Evolutionary conservation across 257 asterid species (phyloP).

Genomic region (Anisodus tanguticus): DNA sequence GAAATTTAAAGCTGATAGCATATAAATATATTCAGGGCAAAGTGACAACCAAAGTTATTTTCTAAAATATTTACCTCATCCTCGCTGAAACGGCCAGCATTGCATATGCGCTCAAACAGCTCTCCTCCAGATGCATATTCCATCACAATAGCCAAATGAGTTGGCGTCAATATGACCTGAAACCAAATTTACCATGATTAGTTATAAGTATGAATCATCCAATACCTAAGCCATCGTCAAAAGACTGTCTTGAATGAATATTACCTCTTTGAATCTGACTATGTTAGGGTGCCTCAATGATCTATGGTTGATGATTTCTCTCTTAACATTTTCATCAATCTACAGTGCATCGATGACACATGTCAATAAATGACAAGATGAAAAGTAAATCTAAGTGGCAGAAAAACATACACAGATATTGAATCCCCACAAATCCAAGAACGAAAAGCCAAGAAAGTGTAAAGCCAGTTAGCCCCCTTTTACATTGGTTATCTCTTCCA

Average conservation of each 20-base stretch:
- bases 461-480: background rate
- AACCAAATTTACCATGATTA: background rate
- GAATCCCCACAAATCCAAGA: background rate
- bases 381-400: background rate
- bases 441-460: background rate
- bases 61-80: conserved; percentile 69
- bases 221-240: background rate
- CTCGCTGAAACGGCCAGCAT: conserved; percentile 97
- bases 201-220: background rate
- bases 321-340: conserved; percentile 94
- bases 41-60: background rate
- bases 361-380: background rate
- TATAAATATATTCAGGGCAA: conserved; percentile 30
- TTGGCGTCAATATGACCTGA: conserved; percentile 88
- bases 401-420: background rate
- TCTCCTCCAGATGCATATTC: conserved; percentile 99
- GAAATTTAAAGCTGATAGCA: conserved; percentile 26
- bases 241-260: background rate
- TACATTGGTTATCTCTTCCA: background rate
- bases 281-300: conserved; percentile 94
- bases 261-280: conserved; percentile 87
- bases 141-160: conserved; percentile 98
- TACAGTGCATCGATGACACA: conserved; percentile 31
- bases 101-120: conserved; percentile 92
- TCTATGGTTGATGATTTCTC: conserved; percentile 91